Evolutionary conservation across 75 land plant genomes (phyloP).

Genomic region (Azolla pinnata): DNA sequence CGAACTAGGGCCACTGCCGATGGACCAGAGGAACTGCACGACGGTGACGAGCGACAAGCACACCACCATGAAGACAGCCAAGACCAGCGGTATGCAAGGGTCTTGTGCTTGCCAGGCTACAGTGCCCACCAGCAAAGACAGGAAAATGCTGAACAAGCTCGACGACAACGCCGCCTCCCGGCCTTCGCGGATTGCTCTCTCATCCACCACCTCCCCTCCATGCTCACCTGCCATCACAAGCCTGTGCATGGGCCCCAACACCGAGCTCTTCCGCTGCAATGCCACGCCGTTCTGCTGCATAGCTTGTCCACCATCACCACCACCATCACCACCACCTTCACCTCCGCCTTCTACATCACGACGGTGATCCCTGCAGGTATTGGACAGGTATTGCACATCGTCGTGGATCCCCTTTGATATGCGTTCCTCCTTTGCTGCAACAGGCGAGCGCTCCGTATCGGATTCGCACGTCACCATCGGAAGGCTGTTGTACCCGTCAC

Average conservation of each 20-base stretch:
- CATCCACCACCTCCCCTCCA: not conserved
- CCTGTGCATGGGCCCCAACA: not conserved
- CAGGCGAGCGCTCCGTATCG: not conserved
- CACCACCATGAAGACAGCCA: slow-evolving; percentile 63
- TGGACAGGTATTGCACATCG: no score
- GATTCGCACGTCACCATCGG: no score
- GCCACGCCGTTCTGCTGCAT: not conserved
- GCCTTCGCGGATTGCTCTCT: not conserved
- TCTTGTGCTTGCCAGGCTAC: slow-evolving; percentile 73
- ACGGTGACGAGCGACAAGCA: slow-evolving; percentile 68
- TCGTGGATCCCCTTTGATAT: not conserved
- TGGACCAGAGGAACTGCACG: slow-evolving; percentile 49
- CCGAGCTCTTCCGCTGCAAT: not conserved
- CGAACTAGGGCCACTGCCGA: slow-evolving; percentile 47
- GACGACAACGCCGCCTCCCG: slow-evolving; percentile 34
- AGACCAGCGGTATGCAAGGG: slow-evolving; percentile 63
- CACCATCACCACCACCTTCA: no score
- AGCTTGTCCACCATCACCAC: no score
- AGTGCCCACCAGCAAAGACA: slow-evolving; percentile 68
- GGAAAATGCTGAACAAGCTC: slow-evolving; percentile 54
- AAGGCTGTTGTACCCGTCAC: not conserved
- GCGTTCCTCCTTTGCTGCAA: not conserved
- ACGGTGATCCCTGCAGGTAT: not conserved
- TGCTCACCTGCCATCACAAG: not conserved
- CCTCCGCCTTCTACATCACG: no score